These are phyloP conservation scores for Nicotiana knightiana DNA, from an alignment of 257 asterid genomes.

Conservation along the genomic window DNA sequence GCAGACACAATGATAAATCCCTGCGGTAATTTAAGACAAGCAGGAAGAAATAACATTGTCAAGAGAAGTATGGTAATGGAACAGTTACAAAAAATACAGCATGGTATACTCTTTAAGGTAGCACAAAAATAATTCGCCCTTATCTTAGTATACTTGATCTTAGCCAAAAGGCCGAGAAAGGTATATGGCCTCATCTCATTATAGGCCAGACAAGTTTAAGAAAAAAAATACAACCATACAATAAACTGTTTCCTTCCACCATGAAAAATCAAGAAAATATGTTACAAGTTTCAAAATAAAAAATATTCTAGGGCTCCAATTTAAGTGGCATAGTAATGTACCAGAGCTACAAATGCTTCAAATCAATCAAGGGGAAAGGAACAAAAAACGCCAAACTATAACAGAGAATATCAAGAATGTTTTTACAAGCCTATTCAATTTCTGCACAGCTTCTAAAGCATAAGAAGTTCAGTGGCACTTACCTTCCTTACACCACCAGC, in stretches of 20 bases:
- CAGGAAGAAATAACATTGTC: neutral
- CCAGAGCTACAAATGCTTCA: neutral
- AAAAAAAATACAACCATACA: neutral
- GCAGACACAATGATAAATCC: constrained; percentile 96
- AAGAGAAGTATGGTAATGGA: neutral
- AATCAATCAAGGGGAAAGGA: neutral
- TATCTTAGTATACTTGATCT: neutral
- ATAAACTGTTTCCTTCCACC: neutral
- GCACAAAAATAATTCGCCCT: too few species aligned
- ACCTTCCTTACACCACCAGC: constrained; percentile 98
- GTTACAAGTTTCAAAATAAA: neutral
- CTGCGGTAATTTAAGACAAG: constrained; percentile 32
- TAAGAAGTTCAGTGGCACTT: neutral
- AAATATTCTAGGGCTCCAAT: neutral
- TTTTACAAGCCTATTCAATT: neutral
- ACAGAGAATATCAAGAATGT: neutral
- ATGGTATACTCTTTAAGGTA: neutral
- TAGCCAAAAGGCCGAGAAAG: neutral
- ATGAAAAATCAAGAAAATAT: neutral
- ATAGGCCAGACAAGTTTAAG: neutral
- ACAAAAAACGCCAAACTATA: neutral
- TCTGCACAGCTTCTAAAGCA: neutral
- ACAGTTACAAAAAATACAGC: neutral
- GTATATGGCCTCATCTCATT: neutral
- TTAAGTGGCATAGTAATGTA: neutral